Evolutionary conservation across 208 protist genomes (phyloP).

Genomic region (Leptomonas seymouri): DNA sequence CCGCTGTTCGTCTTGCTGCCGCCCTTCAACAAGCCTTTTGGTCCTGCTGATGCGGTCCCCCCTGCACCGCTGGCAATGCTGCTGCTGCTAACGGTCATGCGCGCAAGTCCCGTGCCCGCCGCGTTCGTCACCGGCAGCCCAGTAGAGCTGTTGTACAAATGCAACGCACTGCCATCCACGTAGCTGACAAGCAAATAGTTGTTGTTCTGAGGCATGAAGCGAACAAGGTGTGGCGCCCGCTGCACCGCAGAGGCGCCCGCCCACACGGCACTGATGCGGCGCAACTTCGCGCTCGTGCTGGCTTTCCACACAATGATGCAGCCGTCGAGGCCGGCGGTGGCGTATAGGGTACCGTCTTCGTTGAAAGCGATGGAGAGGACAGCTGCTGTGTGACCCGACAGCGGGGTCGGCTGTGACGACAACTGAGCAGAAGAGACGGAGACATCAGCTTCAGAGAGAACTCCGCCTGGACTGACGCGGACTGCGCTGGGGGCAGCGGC

Average conservation of each 20-base stretch:
- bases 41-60: neutral
- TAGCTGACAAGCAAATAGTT: constrained; percentile 73
- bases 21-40: constrained; percentile 1
- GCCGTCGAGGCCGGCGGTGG: constrained; percentile 46
- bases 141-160: constrained; percentile 73
- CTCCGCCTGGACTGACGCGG: neutral
- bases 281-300: constrained; percentile 43
- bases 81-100: constrained; percentile 16
- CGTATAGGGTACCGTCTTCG: constrained; percentile 54
- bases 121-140: constrained; percentile 52
- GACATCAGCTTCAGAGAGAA: neutral
- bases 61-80: neutral
- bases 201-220: constrained; percentile 77
- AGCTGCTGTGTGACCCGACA: constrained; percentile 50
- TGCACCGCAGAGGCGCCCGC: constrained; percentile 10
- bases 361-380: constrained; percentile 58
- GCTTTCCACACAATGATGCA: constrained; percentile 66
- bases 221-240: constrained; percentile 36
- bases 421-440: neutral
- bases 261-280: constrained; percentile 44
- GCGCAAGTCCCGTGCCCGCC: constrained; percentile 15
- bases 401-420: constrained; percentile 20
- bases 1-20: neutral
- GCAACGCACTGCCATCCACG: constrained; percentile 38
- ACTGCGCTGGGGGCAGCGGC: neutral